Base-by-base conservation (phyloP, 2,329 filamentous ascomycete species). In the Claviceps africana region DNA sequence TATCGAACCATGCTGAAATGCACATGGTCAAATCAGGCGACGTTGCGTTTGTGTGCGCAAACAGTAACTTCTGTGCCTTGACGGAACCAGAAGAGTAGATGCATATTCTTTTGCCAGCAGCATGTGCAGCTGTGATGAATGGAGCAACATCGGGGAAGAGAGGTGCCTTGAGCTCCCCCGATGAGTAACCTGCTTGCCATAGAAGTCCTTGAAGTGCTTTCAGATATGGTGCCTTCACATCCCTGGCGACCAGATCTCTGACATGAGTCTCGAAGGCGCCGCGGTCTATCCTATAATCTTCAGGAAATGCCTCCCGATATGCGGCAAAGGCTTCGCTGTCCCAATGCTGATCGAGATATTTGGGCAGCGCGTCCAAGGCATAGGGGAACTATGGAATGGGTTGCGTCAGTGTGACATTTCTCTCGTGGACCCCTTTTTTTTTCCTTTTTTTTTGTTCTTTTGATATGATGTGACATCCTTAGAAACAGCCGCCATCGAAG, bases 51-150 rank as follows among this genome's bases (percentile, higher is more conserved):
- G 79, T 82, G 62, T 89, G 80, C 55, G 75, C 73, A 67, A 91
- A 91, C 56, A 91, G 76, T 55, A 91, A 72, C 68, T 88, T 87
- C 72, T 93, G 87, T 15, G 87, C 87, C 21, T 83, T 76, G 6
- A 91, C 83, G 22, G 85, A 89, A 33, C 87, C 87, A 13, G 85
- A 89, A 4, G 85, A 89, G 70, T 90, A 93, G 62, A 93, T 90
- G 60, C 85, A 79, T 57, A 90, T 74, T 54, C 72, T 72, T 55
- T 79, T 70, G 28, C 75, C 76, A 31, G 71, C 65, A 17, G 67
- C 64, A 51, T 76, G 72, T 79, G 85, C 89, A 44, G 69, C 59
- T 51, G 71, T 67, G 56, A 89, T 71, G 56, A 76, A 76, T 9
- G 79, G 75, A n/a, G 78, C 71, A 19, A 91, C 86, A 61, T 93